Percentiles rank a stretch among this genome's conserved stretches.
phyloP scores from a whole-genome alignment of 2,329 filamentous ascomycete species.

The Ascochyta clinopodiicola region DNA sequence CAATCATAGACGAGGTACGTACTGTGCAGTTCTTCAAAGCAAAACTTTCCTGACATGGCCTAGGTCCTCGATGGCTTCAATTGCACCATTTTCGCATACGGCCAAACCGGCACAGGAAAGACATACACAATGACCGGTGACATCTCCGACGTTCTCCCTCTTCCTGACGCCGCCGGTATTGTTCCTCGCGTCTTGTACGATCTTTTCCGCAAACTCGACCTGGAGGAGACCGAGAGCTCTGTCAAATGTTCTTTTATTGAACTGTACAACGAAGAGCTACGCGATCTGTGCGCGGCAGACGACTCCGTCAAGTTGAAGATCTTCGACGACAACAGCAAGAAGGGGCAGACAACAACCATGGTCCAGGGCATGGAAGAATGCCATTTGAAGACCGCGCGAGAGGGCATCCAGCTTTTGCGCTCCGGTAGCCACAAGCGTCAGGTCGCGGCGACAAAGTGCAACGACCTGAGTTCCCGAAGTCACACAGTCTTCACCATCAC shows the following conservation, averaged over 20 bases:
- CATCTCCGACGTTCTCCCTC: constrained; percentile 87
- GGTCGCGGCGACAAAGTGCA: constrained; percentile 99
- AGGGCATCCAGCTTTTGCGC: constrained; percentile 88
- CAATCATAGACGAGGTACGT: constrained; percentile 85
- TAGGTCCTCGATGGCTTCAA: constrained; percentile 95
- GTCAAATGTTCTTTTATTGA: constrained; percentile 99
- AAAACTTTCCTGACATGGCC: constrained; percentile 8
- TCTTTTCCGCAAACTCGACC: constrained; percentile 83
- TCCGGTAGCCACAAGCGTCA: constrained; percentile 91
- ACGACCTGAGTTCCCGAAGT: constrained; percentile 94
- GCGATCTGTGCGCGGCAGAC: constrained; percentile 83
- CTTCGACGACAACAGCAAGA: constrained; percentile 84
- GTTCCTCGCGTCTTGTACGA: constrained; percentile 89
- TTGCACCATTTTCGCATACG: constrained; percentile 98
- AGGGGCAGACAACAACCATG: constrained; percentile 82
- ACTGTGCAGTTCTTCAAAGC: background rate
- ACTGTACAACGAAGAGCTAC: constrained; percentile 95
- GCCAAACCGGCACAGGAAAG: constrained; percentile 96
- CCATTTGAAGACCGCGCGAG: constrained; percentile 82
- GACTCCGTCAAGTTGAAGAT: constrained; percentile 91
- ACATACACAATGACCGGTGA: constrained; percentile 99
- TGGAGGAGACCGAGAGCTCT: constrained; percentile 77
- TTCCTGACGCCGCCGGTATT: constrained; percentile 92
- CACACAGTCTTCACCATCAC: constrained; percentile 98
- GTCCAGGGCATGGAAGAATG: constrained; percentile 99